Conservation (phyloP, 805 yeast genomes). For the Wickerhamomyces bisporus region DNA sequence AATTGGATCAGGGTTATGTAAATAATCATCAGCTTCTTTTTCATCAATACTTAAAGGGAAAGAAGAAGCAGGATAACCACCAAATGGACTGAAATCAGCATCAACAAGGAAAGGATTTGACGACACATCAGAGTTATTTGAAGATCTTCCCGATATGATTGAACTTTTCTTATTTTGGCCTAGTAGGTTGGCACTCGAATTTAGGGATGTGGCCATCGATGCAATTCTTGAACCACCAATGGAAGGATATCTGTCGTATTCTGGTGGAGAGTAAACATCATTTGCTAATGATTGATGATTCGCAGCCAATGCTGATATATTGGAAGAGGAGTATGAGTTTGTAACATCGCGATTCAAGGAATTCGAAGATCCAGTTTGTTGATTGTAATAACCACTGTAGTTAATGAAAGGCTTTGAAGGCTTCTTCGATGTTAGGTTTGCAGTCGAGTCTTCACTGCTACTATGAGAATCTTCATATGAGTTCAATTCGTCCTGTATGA, state of each 20-base stretch:
- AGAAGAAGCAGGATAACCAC: conserved; percentile 91
- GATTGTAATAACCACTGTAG: conserved; percentile 38
- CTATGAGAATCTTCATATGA: conserved; percentile 21
- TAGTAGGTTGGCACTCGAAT: conserved; percentile 25
- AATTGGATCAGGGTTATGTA: conserved; percentile 95
- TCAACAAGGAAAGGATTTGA: conserved; percentile 42
- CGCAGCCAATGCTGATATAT: conserved; percentile 15
- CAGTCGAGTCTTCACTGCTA: conserved; percentile 17
- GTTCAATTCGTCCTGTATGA: conserved; percentile 22
- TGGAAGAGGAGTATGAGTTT: conserved; percentile 21
- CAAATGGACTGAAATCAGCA: conserved; percentile 83
- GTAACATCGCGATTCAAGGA: conserved; percentile 21
- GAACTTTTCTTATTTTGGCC: conserved; percentile 15
- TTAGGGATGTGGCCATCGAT: conserved; percentile 40
- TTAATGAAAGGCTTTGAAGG: conserved; percentile 32
- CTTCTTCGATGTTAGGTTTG: conserved; percentile 7
- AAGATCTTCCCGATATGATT: conserved; percentile 10
- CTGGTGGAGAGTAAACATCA: conserved; percentile 41
- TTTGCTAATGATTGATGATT: conserved; percentile 7
- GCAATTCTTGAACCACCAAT: conserved; percentile 51
- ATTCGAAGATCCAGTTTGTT: conserved; percentile 35
- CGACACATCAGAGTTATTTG: conserved; percentile 19
- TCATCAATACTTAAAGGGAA: conserved; percentile 91
- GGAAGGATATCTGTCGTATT: conserved; percentile 65
- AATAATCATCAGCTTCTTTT: conserved; percentile 89